Percentiles rank a stretch among this genome's conserved stretches.
Evolutionary conservation across 2,329 filamentous ascomycete species (phyloP).

Genomic region (Pseudocercospora eumusae): DNA sequence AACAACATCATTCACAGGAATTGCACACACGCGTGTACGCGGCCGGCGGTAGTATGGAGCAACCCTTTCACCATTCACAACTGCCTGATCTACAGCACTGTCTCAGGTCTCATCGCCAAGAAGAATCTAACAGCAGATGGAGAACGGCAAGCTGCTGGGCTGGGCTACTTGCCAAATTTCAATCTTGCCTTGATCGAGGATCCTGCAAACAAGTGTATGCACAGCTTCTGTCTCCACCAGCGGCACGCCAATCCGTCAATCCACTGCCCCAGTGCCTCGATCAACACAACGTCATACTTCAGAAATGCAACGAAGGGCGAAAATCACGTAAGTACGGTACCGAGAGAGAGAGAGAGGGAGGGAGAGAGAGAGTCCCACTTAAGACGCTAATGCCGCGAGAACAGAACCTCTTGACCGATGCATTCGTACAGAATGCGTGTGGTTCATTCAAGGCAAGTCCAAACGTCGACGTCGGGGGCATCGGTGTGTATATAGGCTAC

Average conservation of each 20-base stretch:
- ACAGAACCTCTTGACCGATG: conserved; percentile 1
- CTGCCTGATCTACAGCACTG: conserved; percentile 14
- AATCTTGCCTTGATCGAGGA: background rate
- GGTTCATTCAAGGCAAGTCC: conserved; percentile 12
- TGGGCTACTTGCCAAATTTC: conserved; percentile 13
- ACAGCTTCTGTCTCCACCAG: conserved; percentile 11
- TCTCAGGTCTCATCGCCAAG: conserved; percentile 8
- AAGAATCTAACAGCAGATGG: background rate
- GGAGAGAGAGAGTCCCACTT: too few relatives aligned
- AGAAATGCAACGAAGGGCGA: conserved; percentile 3
- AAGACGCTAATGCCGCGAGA: background rate
- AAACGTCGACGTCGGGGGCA: conserved; percentile 18
- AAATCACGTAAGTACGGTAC: background rate
- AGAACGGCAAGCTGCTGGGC: background rate
- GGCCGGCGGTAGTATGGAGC: conserved; percentile 1
- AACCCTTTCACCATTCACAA: conserved; percentile 17
- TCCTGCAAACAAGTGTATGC: conserved; percentile 9
- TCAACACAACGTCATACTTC: background rate
- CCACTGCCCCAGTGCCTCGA: background rate
- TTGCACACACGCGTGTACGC: conserved; percentile 3
- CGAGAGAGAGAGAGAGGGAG: background rate
- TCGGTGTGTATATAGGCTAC: conserved; percentile 22
- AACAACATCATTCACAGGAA: background rate
- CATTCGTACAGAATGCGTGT: conserved; percentile 13
- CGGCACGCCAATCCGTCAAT: background rate